Evolutionary conservation across 495 filamentous ascomycete genomes (phyloP).

Genomic region (Aspergillus carlsbadensis): DNA sequence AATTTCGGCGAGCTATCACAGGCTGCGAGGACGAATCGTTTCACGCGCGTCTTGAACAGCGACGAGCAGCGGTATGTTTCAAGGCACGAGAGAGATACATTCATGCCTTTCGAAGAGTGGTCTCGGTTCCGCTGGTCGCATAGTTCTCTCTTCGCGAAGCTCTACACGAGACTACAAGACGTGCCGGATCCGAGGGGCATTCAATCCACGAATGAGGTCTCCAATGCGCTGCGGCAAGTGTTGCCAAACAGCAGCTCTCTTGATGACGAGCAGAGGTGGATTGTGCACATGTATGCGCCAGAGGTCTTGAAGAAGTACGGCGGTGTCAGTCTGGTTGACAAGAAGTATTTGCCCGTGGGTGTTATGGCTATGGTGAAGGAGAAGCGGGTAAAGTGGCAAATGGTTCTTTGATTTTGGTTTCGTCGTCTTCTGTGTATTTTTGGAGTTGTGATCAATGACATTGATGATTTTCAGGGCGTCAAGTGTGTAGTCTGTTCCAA

Average conservation of each 20-base stretch:
- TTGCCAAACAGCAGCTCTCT: neutral
- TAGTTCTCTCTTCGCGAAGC: conserved; percentile 18
- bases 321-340: conserved; percentile 52
- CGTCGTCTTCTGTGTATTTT: neutral
- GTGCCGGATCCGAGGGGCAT: conserved; percentile 19
- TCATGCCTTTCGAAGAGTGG: conserved; percentile 52
- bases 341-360: conserved; percentile 53
- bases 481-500: too few relatives aligned
- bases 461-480: too few relatives aligned
- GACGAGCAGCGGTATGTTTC: conserved; percentile 1
- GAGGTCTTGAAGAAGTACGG: conserved; percentile 51
- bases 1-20: conserved; percentile 24
- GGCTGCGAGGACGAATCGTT: conserved; percentile 9
- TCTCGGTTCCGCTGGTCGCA: conserved; percentile 38
- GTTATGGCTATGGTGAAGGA: conserved; percentile 52
- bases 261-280: conserved; percentile 45
- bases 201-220: conserved; percentile 11
- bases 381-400: conserved; percentile 55
- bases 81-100: conserved; percentile 19
- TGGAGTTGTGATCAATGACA: too few relatives aligned
- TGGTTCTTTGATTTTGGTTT: conserved; percentile 22
- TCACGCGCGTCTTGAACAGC: neutral
- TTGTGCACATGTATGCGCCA: conserved; percentile 47
- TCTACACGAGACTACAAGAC: conserved; percentile 25
- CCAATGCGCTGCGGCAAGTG: neutral